A percentile compares a stretch with the other conserved stretches of the same genome.
phyloP scores from a whole-genome alignment of 2,329 filamentous ascomycete genomes.

The Claviceps citrina region DNA sequence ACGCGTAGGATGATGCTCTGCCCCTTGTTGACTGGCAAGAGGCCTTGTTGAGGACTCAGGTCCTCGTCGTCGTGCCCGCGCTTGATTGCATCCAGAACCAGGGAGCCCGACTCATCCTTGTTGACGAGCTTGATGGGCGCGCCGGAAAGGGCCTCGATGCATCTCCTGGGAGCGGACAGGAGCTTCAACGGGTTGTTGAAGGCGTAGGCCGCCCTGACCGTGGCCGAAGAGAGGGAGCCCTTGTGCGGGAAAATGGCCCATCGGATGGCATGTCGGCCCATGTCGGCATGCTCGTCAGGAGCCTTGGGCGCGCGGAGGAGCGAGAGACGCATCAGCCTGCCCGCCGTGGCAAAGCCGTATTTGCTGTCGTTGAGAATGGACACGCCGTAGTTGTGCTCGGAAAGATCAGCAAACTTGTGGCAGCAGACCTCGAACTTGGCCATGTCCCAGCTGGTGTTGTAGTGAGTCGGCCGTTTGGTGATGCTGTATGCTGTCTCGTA shows the following conservation, averaged over 20 bases:
- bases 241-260: conserved; percentile 83
- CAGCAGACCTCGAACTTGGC: conserved; percentile 95
- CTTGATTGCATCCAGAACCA: conserved; percentile 83
- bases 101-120: conserved; percentile 34
- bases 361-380: conserved; percentile 91
- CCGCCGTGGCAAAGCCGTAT: conserved; percentile 84
- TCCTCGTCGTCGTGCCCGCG: conserved; percentile 80
- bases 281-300: conserved; percentile 84
- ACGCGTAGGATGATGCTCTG: conserved; percentile 70
- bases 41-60: conserved; percentile 42
- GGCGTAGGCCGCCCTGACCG: conserved; percentile 70
- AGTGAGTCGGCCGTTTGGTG: conserved; percentile 80
- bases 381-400: conserved; percentile 76
- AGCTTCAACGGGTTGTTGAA: conserved; percentile 67
- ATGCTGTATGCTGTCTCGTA: conserved; percentile 95
- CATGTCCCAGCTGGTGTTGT: conserved; percentile 96
- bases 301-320: conserved; percentile 80
- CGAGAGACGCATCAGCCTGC: conserved; percentile 77
- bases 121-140: conserved; percentile 55
- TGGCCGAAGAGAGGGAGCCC: conserved; percentile 54
- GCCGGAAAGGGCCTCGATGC: conserved; percentile 13
- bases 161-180: conserved; percentile 15
- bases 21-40: conserved; percentile 52
- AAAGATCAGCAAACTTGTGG: conserved; percentile 85
- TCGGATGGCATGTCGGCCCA: conserved; percentile 74